These are phyloP conservation scores for Scenedesmus sp. DNA, from an alignment of 163 green algal species.

Conservation along the genomic window DNA sequence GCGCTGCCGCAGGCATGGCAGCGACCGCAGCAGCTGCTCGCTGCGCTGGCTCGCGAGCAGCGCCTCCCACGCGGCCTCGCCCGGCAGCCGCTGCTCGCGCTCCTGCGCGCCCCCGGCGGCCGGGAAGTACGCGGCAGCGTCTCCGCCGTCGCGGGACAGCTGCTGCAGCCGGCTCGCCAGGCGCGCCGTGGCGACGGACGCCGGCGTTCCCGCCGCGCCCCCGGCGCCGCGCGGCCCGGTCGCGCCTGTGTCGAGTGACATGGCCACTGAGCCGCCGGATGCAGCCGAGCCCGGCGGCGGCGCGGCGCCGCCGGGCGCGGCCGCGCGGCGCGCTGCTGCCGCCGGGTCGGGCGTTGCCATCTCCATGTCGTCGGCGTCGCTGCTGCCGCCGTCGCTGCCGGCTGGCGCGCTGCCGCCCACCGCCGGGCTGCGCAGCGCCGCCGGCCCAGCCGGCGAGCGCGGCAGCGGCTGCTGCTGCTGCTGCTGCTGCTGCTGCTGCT, in stretches of 20 bases:
- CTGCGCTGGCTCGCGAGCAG: constrained; percentile 13
- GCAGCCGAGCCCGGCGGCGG: constrained; percentile 16
- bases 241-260: constrained; percentile 33
- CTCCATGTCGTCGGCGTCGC: constrained; percentile 23
- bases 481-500: background rate
- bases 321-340: background rate
- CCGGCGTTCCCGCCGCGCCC: too few relatives aligned
- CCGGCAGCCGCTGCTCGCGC: too few relatives aligned
- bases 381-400: constrained; percentile 2
- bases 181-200: too few relatives aligned
- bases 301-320: background rate
- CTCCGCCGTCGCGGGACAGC: too few relatives aligned
- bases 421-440: background rate
- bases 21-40: constrained; percentile 11
- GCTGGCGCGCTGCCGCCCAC: background rate
- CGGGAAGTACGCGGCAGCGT: too few relatives aligned
- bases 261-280: constrained; percentile 7
- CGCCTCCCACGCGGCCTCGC: constrained; percentile 19
- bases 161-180: constrained; percentile 1
- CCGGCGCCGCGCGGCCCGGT: too few relatives aligned
- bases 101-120: too few relatives aligned
- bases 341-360: background rate
- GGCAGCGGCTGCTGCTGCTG: background rate
- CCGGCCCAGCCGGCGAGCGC: background rate
- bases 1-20: constrained; percentile 4